These are phyloP conservation scores for Gynandropsis gynandra DNA, from an alignment of 345 rosid genomes.

Conservation along the genomic window DNA sequence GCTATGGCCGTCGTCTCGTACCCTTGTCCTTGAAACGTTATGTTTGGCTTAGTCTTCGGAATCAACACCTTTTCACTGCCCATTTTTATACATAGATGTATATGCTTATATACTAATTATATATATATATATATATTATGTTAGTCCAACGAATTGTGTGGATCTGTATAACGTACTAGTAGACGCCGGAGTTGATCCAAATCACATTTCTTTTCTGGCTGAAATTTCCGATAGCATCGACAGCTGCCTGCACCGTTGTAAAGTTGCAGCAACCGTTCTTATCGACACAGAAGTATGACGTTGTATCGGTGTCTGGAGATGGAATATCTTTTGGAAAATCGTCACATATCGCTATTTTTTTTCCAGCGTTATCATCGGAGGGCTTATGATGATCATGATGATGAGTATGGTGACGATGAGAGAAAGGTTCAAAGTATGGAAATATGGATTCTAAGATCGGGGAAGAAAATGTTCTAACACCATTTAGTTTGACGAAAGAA, in stretches of 20 bases:
- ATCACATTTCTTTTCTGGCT: slow-evolving; percentile 57
- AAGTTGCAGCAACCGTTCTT: slow-evolving; percentile 78
- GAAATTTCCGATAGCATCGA: slow-evolving; percentile 47
- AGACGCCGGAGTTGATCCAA: slow-evolving; percentile 82
- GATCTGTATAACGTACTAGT: slow-evolving; percentile 43
- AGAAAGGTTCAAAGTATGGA: neutral
- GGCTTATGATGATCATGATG: slow-evolving; percentile 26
- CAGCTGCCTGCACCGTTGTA: slow-evolving; percentile 74
- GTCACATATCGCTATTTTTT: slow-evolving; percentile 46
- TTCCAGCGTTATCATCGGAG: slow-evolving; percentile 17
- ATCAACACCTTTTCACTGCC: slow-evolving; percentile 69
- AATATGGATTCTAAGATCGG: slow-evolving; percentile 14
- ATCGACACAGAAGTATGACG: slow-evolving; percentile 65
- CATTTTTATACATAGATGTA: neutral
- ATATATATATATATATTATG: neutral
- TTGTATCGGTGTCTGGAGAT: slow-evolving; percentile 63
- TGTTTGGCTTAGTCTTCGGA: slow-evolving; percentile 55
- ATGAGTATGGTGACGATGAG: slow-evolving; percentile 12
- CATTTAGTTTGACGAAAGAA: slow-evolving; percentile 13
- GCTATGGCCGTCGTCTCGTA: slow-evolving; percentile 66
- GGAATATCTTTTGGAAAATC: slow-evolving; percentile 56
- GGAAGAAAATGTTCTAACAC: slow-evolving; percentile 10
- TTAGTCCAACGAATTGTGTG: neutral
- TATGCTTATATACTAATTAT: neutral
- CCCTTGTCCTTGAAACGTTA: slow-evolving; percentile 92